A percentile compares a stretch with the other conserved stretches of the same genome.
phyloP scores from a whole-genome alignment of 164 flowering plant species.

The Annona cherimola region DNA sequence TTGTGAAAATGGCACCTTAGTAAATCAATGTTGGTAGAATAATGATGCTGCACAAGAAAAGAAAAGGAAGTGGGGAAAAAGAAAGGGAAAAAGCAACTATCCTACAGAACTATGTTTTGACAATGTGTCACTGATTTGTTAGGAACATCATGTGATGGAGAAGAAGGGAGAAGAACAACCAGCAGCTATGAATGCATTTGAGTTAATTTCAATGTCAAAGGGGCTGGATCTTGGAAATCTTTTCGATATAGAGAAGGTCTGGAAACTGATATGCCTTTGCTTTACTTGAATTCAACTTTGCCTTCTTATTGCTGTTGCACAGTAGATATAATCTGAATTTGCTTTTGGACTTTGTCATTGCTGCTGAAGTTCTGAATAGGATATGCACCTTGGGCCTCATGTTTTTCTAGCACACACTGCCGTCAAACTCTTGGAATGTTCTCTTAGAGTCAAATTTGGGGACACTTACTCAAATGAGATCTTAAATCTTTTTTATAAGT shows the following conservation, averaged over 20 bases:
- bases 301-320: neutral
- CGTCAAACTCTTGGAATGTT: too few relatives aligned
- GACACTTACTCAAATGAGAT: too few relatives aligned
- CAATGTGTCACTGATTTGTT: slow-evolving; percentile 9
- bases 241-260: slow-evolving; percentile 81
- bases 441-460: too few relatives aligned
- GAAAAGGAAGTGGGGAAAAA: too few relatives aligned
- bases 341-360: neutral
- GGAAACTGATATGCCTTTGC: neutral
- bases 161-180: slow-evolving; percentile 72
- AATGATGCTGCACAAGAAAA: too few relatives aligned
- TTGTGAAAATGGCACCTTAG: too few relatives aligned
- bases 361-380: neutral
- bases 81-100: too few relatives aligned
- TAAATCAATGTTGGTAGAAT: too few relatives aligned
- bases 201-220: slow-evolving; percentile 87
- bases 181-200: slow-evolving; percentile 92
- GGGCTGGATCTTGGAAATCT: slow-evolving; percentile 88
- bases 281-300: neutral
- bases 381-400: neutral
- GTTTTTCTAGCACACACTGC: neutral
- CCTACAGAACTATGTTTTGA: too few relatives aligned
- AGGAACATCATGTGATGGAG: slow-evolving; percentile 89
- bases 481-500: too few relatives aligned
- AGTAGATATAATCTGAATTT: neutral